Conservation (phyloP, 768 basidiomycete species). For the Tylopilus subfusipes region DNA sequence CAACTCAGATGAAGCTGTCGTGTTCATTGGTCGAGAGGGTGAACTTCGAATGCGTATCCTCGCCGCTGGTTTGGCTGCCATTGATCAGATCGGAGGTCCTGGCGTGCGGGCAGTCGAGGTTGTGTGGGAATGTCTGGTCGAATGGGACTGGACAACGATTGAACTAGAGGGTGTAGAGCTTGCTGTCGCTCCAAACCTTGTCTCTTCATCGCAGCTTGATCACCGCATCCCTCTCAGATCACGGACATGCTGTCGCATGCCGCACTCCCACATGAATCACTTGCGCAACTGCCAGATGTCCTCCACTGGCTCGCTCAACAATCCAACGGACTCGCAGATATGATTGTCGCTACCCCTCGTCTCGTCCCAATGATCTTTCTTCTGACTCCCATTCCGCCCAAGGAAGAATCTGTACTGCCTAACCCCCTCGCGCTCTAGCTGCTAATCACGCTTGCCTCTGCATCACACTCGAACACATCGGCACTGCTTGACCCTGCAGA, state of each 20-base stretch:
- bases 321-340: slow-evolving; percentile 48
- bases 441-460: slow-evolving; percentile 51
- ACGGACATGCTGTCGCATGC: slow-evolving; percentile 37
- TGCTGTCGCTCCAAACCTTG: slow-evolving; percentile 14
- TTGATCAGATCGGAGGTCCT: slow-evolving; percentile 62
- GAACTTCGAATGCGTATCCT: slow-evolving; percentile 59
- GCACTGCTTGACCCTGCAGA: slow-evolving; percentile 56
- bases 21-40: slow-evolving; percentile 32
- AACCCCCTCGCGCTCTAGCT: slow-evolving; percentile 54
- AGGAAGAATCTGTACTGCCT: slow-evolving; percentile 30
- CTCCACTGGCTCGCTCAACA: slow-evolving; percentile 60
- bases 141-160: slow-evolving; percentile 46
- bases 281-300: slow-evolving; percentile 54
- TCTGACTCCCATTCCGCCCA: slow-evolving; percentile 46
- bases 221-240: slow-evolving; percentile 52
- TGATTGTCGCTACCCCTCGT: slow-evolving; percentile 48
- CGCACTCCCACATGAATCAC: slow-evolving; percentile 46
- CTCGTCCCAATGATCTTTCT: slow-evolving; percentile 59
- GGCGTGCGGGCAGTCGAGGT: slow-evolving; percentile 68
- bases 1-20: neutral
- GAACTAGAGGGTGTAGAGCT: slow-evolving; percentile 45
- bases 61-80: slow-evolving; percentile 62
- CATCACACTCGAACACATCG: slow-evolving; percentile 65
- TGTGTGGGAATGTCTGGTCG: slow-evolving; percentile 69
- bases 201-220: slow-evolving; percentile 29